Evolutionary conservation across 768 basidiomycete species (phyloP), one percentile per base, ranked within the genome.

Genomic region (Butyriboletus loyo): DNA sequence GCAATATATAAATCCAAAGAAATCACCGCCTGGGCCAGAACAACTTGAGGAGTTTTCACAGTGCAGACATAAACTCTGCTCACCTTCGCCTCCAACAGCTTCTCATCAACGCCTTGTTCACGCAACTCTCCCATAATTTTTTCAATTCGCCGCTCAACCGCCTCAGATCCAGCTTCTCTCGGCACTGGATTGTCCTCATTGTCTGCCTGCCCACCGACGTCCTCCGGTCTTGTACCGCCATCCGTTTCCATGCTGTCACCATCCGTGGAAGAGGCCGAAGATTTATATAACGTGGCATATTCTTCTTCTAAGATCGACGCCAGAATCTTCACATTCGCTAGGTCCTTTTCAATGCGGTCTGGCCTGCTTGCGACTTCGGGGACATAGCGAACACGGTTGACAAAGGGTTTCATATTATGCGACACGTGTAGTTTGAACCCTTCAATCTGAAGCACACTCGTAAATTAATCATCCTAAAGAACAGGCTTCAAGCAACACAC

Each of bases 391-490:
- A 91, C 73, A 57, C 86, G 79, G 62, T 87, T 88, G 51, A 84
- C 79, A 72, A 89, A 89, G 28, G 91, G 87, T 57, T 82, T 85
- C 43, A 80, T 75, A 64, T 84, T 89, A 66, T 90, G 91, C 31
- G 87, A 83, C 61, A 94, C 87, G 70, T 96, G 93, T 46, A 97
- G 76, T 64, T 92, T 95, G 77, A 98, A 97, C 50, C 88, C 90
- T 67, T 95, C 92, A 65, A 98, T 91, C 94, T 97, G 61, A 45
- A 43, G 22, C 51, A 56, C 21, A 22, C 55, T 50, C 28, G 51
- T 40, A 40, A 40, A 47, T 50, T 45, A 49, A 53, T 22, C n/a
- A 28, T 37, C 45, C 48, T 35, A 28, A 45, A 51, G 28, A 30
- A 35, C 38, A 35, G 32, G n/a, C 43, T 17, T 44, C 43, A 43